A percentile compares a stretch with the other conserved stretches of the same genome.
phyloP scores from a whole-genome alignment of 257 asterid species.

The Solanum neorickii region DNA sequence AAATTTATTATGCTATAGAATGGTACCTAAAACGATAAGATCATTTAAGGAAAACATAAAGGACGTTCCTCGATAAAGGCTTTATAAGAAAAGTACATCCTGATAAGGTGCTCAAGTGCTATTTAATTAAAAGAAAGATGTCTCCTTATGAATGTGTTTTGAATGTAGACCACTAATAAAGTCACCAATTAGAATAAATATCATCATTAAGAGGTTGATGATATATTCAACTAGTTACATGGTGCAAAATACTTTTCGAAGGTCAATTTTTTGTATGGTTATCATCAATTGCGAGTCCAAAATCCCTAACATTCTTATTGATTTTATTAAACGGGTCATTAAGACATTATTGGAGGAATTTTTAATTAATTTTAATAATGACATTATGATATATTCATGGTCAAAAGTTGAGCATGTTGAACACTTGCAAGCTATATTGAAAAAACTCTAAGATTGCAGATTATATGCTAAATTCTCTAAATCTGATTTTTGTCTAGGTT shows the following conservation, averaged over 20 bases:
- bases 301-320: neutral
- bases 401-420: no score
- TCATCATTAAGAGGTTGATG: neutral
- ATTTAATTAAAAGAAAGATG: no score
- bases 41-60: no score
- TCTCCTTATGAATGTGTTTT: no score
- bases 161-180: neutral
- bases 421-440: neutral
- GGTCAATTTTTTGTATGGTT: neutral
- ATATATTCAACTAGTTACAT: no score
- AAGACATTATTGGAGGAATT: neutral
- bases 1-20: no score
- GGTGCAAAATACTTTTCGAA: neutral
- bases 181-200: no score
- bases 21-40: no score
- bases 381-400: neutral
- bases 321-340: neutral
- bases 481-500: no score
- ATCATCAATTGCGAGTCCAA: neutral
- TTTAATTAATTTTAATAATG: neutral
- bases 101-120: fast-evolving
- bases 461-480: neutral
- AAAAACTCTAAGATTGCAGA: no score
- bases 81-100: no score
- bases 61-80: no score